Evolutionary conservation across 2,329 filamentous ascomycete species (phyloP).

Genomic region (Paramyrothecium roridum): DNA sequence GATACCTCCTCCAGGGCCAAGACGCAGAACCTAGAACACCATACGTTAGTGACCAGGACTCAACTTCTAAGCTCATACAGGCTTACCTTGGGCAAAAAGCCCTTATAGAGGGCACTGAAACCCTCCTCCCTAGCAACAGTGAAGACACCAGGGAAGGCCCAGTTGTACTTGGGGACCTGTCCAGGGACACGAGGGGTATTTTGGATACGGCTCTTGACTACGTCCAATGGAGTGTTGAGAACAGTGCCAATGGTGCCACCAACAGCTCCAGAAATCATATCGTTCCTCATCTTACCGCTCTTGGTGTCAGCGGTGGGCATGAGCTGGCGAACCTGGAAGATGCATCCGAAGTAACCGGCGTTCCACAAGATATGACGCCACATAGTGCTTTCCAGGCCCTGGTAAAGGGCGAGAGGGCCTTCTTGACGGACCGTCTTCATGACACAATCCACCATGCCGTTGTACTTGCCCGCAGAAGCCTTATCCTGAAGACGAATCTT

Average conservation of each 20-base stretch:
- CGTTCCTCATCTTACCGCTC: conserved; percentile 77
- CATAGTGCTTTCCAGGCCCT: conserved; percentile 92
- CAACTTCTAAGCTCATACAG: conserved; percentile 28
- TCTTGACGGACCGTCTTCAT: conserved; percentile 80
- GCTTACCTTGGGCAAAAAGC: conserved; percentile 93
- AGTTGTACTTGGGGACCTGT: conserved; percentile 90
- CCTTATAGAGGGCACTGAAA: conserved; percentile 90
- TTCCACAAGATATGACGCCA: conserved; percentile 94
- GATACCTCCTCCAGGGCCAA: conserved; percentile 60
- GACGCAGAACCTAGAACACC: conserved; percentile 34
- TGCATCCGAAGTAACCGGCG: conserved; percentile 94
- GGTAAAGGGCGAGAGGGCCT: conserved; percentile 86
- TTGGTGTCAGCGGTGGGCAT: conserved; percentile 81
- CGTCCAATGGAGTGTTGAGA: conserved; percentile 93
- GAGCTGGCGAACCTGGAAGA: conserved; percentile 89
- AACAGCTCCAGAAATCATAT: conserved; percentile 79
- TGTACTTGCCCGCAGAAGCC: conserved; percentile 86
- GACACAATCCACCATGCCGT: conserved; percentile 76
- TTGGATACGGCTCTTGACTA: conserved; percentile 97
- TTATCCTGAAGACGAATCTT: conserved; percentile 98
- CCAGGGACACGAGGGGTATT: conserved; percentile 86
- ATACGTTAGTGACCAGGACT: conserved; percentile 1
- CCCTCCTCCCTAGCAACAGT: conserved; percentile 94
- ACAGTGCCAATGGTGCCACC: conserved; percentile 89
- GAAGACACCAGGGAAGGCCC: conserved; percentile 85